Evolutionary conservation across 2,329 filamentous ascomycete genomes (phyloP).

Genomic region (Sclerotinia borealis): DNA sequence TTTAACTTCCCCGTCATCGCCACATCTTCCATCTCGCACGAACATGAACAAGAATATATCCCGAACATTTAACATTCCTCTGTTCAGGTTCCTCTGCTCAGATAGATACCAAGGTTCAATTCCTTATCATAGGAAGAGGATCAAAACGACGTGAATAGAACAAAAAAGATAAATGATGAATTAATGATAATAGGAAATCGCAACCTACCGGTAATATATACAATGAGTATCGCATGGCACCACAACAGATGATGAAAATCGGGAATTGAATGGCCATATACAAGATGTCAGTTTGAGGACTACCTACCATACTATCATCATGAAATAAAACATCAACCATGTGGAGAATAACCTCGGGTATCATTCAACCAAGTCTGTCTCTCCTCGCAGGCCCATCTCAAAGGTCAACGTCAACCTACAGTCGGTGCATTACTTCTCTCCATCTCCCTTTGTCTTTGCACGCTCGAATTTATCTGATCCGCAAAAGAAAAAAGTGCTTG

Average conservation of each 20-base stretch:
- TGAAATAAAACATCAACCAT: background rate
- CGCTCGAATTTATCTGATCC: constrained; percentile 19
- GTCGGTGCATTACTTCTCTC: constrained; percentile 17
- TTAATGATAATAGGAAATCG: background rate
- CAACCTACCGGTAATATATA: too few relatives aligned
- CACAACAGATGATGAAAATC: background rate
- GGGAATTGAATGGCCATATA: too few relatives aligned
- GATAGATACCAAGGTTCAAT: too few relatives aligned
- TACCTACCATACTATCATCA: background rate
- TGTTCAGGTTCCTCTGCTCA: too few relatives aligned
- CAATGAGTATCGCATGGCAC: background rate
- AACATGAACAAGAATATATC: too few relatives aligned
- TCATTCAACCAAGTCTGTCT: background rate
- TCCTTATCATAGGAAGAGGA: too few relatives aligned
- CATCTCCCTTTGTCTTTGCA: constrained; percentile 14
- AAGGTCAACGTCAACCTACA: constrained; percentile 23
- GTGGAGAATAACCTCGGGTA: background rate
- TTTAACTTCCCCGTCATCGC: too few relatives aligned
- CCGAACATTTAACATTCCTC: too few relatives aligned
- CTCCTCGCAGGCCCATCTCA: background rate
- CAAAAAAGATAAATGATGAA: too few relatives aligned
- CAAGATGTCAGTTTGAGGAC: background rate
- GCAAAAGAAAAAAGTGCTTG: constrained; percentile 25
- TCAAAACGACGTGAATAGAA: too few relatives aligned
- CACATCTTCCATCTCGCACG: too few relatives aligned